Evolutionary conservation across 306 rosid species (phyloP).

Genomic region (Parietaria judaica): DNA sequence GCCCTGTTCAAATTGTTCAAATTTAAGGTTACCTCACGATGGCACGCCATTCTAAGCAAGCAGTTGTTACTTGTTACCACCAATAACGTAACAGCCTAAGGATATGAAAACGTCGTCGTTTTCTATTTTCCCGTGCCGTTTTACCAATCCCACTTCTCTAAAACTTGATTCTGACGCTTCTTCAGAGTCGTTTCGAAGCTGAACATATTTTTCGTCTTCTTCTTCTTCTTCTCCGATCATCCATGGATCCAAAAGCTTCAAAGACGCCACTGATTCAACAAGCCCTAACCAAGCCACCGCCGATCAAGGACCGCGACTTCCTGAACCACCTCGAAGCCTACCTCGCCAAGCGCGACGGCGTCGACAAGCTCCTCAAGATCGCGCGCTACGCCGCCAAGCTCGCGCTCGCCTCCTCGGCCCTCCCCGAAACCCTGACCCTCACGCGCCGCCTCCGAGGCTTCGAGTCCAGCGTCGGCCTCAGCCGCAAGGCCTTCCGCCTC

Average conservation of each 20-base stretch:
- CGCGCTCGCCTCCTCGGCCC: slow-evolving; percentile 50
- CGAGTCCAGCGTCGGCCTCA: slow-evolving; percentile 80
- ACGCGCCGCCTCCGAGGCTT: slow-evolving; percentile 55
- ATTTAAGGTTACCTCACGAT: neutral
- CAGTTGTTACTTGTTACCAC: too few species aligned
- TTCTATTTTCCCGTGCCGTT: neutral
- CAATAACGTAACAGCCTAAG: neutral
- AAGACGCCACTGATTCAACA: slow-evolving; percentile 6
- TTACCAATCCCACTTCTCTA: neutral
- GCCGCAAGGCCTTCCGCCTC: slow-evolving; percentile 85
- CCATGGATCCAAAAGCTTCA: slow-evolving; percentile 44
- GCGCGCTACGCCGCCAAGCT: slow-evolving; percentile 70
- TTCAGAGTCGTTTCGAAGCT: neutral
- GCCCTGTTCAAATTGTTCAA: too few species aligned
- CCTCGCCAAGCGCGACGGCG: slow-evolving; percentile 88
- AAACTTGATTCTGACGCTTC: neutral
- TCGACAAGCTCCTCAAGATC: slow-evolving; percentile 87
- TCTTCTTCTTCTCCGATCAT: neutral
- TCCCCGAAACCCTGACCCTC: slow-evolving; percentile 40
- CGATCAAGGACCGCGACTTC: slow-evolving; percentile 36
- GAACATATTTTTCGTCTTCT: neutral
- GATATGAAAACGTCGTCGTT: neutral
- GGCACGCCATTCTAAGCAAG: slow-evolving; percentile 4
- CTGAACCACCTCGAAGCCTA: slow-evolving; percentile 61
- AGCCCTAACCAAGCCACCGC: slow-evolving; percentile 15